Evolutionary conservation across 805 yeast genomes (phyloP), one percentile per base, ranked within the genome.

Genomic region (Hanseniaspora occidentalis): DNA sequence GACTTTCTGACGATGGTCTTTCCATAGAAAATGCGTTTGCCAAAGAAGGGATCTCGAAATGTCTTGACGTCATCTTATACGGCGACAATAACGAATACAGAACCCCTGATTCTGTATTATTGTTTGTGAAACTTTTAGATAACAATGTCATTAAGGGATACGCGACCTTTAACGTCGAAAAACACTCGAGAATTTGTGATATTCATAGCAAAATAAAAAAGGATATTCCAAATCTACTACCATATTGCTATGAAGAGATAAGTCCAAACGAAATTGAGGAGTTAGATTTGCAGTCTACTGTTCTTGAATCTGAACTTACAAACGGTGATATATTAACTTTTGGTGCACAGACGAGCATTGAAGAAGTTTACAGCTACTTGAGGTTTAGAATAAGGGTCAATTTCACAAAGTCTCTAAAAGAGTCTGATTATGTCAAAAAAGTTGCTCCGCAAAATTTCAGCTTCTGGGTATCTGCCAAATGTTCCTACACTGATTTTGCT

Each of bases 41-140:
- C 9, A 29, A 29, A 14, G 9, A n/a, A 8, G 33, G 33, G 4
- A n/a, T 13, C 8, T n/a, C 33, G 10, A 29, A 29, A 9, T 29
- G 16, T n/a, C 18, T 29, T n/a, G 33, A 29, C 8, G 33, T 16
- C n/a, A 9, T 13, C 3, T 29, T 29, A 16, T 29, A 29, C 8
- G 33, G 18, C 4, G 33, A 29, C 18, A 29, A 29, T 9, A 13
- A n/a, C n/a, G 45, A 47, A 13, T 35, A 44, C n/a, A 42, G 41
- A 8, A n/a, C n/a, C n/a, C n/a, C n/a, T n/a, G 43, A 46, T 10
- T 38, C 31, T 3, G 17, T 36, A 14, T 36, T 69, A 27, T 19
- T 72, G 8, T 75, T 79, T 48, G 49, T 85, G 38, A 85, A 86
- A 56, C 68, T 69, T 46, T 85, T 80, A 59, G 88, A 85, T 3